Percentiles rank a stretch among this genome's conserved stretches.
Evolutionary conservation across 2,329 filamentous ascomycete genomes (phyloP).

Genomic region (Trichoderma asperellum): DNA sequence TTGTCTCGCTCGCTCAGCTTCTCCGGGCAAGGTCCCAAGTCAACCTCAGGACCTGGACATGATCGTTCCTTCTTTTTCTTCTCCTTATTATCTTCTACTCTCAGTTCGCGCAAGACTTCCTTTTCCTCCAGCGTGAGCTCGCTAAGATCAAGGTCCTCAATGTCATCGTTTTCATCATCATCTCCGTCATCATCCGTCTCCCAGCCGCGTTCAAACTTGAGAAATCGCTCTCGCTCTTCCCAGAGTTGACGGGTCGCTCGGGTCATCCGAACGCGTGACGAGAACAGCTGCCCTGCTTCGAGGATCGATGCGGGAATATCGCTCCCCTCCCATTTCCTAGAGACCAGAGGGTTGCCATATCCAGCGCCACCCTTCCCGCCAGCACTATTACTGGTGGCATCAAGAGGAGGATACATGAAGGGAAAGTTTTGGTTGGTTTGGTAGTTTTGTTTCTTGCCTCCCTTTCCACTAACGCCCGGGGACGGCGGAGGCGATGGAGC

Average conservation of each 20-base stretch:
- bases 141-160: conserved; percentile 52
- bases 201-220: conserved; percentile 93
- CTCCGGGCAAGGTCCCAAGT: conserved; percentile 54
- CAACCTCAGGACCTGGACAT: conserved; percentile 39
- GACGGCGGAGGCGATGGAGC: conserved; percentile 95
- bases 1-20: conserved; percentile 59
- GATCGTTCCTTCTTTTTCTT: conserved; percentile 37
- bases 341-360: conserved; percentile 77
- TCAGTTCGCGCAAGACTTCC: conserved; percentile 49
- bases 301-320: conserved; percentile 93
- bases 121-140: conserved; percentile 49
- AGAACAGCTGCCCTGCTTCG: conserved; percentile 91
- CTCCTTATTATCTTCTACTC: conserved; percentile 42
- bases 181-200: conserved; percentile 50
- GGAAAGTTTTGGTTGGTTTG: conserved; percentile 99
- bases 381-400: conserved; percentile 83
- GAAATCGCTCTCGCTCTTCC: conserved; percentile 89
- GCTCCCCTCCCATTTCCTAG: conserved; percentile 87
- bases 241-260: conserved; percentile 90
- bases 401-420: conserved; percentile 93
- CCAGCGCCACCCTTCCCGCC: conserved; percentile 87
- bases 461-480: conserved; percentile 83
- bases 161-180: conserved; percentile 49
- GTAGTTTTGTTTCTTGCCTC: conserved; percentile 98
- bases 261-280: conserved; percentile 86